Evolutionary conservation across 208 protist genomes (phyloP).

Genomic region (Leishmania mexicana): DNA sequence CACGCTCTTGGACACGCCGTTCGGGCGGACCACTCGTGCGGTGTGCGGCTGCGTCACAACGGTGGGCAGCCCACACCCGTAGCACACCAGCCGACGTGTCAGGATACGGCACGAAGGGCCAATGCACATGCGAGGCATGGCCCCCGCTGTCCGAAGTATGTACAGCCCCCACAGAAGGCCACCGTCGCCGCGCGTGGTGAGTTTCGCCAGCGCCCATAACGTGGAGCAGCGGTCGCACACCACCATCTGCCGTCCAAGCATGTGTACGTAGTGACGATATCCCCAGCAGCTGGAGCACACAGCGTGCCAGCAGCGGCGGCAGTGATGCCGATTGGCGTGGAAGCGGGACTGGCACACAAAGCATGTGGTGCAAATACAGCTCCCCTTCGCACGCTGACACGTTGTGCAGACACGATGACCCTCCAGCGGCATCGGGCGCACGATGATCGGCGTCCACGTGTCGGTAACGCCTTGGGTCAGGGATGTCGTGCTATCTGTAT

Average conservation of each 20-base stretch:
- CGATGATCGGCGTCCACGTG: conserved; percentile 20
- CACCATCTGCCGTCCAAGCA: conserved; percentile 38
- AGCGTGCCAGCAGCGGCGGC: conserved; percentile 69
- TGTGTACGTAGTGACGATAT: conserved; percentile 52
- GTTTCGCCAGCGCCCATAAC: conserved; percentile 51
- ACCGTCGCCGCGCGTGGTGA: conserved; percentile 35
- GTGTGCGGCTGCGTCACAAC: conserved; percentile 67
- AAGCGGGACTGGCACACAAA: conserved; percentile 37
- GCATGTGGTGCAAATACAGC: conserved; percentile 58
- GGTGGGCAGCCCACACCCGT: conserved; percentile 57
- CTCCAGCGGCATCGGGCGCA: conserved; percentile 37
- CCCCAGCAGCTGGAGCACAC: conserved; percentile 64
- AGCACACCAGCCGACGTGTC: conserved; percentile 52
- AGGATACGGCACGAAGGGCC: conserved; percentile 46
- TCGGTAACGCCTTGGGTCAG: neutral
- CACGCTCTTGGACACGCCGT: neutral
- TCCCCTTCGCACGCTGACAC: conserved; percentile 50
- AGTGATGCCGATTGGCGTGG: conserved; percentile 62
- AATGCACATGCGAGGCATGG: conserved; percentile 69
- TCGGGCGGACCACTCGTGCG: conserved; percentile 43
- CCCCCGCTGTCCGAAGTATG: conserved; percentile 45
- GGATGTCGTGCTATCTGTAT: neutral
- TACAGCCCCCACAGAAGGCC: conserved; percentile 76
- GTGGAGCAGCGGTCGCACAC: conserved; percentile 74
- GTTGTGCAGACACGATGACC: conserved; percentile 39